Evolutionary conservation across 371 early-diverging fungal species (phyloP).

Genomic region (Saksenaea oblongispora): DNA sequence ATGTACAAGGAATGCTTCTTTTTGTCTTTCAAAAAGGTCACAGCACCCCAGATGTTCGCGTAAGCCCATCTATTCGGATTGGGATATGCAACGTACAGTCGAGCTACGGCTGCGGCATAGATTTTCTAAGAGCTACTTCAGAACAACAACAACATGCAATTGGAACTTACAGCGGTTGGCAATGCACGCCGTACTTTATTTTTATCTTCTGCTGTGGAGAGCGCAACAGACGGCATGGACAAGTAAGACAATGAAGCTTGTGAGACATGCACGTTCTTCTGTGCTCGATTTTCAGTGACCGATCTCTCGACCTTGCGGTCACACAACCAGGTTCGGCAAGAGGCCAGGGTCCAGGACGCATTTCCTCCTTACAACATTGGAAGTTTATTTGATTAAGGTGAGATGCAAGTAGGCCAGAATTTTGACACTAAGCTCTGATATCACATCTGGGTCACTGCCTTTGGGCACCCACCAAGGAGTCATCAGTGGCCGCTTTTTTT

Average conservation of each 20-base stretch:
- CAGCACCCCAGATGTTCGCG: constrained; percentile 78
- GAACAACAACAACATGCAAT: background rate
- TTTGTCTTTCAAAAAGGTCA: constrained; percentile 71
- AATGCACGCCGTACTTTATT: constrained; percentile 50
- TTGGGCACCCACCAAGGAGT: no score
- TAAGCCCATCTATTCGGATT: constrained; percentile 75
- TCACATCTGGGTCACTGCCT: no score
- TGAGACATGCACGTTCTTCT: background rate
- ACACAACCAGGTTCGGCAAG: background rate
- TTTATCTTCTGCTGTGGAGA: constrained; percentile 51
- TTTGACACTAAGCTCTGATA: no score
- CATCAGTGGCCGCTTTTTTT: no score
- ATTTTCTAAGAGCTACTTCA: constrained; percentile 65
- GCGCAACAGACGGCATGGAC: constrained; percentile 47
- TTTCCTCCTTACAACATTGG: no score
- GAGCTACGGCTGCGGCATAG: constrained; percentile 81
- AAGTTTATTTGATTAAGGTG: no score
- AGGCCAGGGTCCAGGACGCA: background rate
- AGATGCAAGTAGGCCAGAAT: no score
- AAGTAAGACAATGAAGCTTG: background rate
- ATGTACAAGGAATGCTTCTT: constrained; percentile 66
- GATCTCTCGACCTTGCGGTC: background rate
- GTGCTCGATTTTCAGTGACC: no score
- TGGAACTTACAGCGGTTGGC: constrained; percentile 43
- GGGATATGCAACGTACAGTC: constrained; percentile 82